These are phyloP conservation scores for Phaffomyces opuntiae DNA, from an alignment of 805 yeast species.

Conservation along the genomic window DNA sequence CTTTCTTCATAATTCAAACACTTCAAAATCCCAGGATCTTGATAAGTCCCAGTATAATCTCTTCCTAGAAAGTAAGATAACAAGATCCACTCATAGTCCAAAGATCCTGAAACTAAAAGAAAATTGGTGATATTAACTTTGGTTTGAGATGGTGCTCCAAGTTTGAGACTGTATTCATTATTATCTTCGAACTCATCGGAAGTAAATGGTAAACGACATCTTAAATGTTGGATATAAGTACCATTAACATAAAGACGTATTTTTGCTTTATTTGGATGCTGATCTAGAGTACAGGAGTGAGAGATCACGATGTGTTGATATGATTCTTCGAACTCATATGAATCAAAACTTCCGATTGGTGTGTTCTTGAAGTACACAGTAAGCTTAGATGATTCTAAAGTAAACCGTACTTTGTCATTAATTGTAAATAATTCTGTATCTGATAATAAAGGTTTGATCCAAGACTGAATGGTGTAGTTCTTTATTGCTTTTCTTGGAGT, in stretches of 20 bases:
- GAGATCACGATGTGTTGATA: constrained; percentile 17
- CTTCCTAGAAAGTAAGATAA: constrained; percentile 41
- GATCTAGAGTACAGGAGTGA: constrained; percentile 9
- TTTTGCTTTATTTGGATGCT: constrained; percentile 12
- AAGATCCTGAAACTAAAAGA: constrained; percentile 29
- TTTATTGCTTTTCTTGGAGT: neutral
- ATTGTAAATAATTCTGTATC: constrained; percentile 25
- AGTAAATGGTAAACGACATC: constrained; percentile 16
- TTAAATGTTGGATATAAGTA: constrained; percentile 13
- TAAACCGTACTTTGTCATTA: constrained; percentile 14
- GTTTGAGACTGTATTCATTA: neutral
- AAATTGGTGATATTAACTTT: constrained; percentile 26
- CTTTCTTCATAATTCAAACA: constrained; percentile 34
- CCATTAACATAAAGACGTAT: constrained; percentile 14
- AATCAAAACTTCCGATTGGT: constrained; percentile 11
- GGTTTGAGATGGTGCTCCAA: constrained; percentile 9
- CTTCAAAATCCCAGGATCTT: constrained; percentile 31
- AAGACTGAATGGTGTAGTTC: constrained; percentile 22
- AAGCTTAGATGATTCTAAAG: constrained; percentile 27
- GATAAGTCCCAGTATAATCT: constrained; percentile 41
- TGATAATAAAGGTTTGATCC: constrained; percentile 22
- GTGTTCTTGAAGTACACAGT: constrained; percentile 18
- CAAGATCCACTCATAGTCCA: constrained; percentile 45
- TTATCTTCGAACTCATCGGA: neutral
- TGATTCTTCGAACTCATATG: constrained; percentile 11